These are phyloP conservation scores for Phialemonium atrogriseum DNA, from an alignment of 2,329 filamentous ascomycete species.

Conservation along the genomic window DNA sequence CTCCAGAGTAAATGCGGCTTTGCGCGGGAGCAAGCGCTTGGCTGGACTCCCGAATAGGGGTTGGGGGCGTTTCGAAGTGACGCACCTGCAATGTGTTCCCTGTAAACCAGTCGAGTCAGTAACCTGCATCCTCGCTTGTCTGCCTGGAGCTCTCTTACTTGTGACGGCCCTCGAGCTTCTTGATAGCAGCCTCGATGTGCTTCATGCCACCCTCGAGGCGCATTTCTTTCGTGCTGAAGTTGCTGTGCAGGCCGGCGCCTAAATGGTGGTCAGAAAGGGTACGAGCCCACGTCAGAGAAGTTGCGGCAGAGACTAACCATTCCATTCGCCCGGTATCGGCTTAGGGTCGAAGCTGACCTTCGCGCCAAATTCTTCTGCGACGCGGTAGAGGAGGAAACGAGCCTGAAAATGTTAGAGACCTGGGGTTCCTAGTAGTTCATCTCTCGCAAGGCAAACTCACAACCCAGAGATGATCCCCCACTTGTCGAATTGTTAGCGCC, in stretches of 20 bases:
- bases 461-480: too few species aligned
- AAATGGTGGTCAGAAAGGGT: too few species aligned
- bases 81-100: too few species aligned
- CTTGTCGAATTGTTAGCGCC: conserved; percentile 16
- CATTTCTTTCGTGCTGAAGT: conserved; percentile 88
- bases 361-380: conserved; percentile 93
- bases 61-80: too few species aligned
- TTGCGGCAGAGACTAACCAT: conserved; percentile 91
- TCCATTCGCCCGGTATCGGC: conserved; percentile 91
- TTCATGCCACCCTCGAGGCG: conserved; percentile 91
- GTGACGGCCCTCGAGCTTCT: conserved; percentile 74
- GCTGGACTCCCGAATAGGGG: too few species aligned
- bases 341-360: conserved; percentile 95
- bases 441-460: not conserved
- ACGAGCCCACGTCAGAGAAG: too few species aligned
- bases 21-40: too few species aligned
- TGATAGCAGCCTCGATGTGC: conserved; percentile 78
- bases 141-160: conserved; percentile 76
- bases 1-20: too few species aligned
- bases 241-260: conserved; percentile 59
- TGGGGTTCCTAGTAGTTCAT: not conserved
- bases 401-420: conserved; percentile 67
- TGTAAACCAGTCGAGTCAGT: too few species aligned
- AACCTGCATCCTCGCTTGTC: too few species aligned
- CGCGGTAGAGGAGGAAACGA: conserved; percentile 70